Evolutionary conservation across 495 filamentous ascomycete species (phyloP), one percentile per base, ranked within the genome.

Genomic region (Hypoxylon fragiforme): DNA sequence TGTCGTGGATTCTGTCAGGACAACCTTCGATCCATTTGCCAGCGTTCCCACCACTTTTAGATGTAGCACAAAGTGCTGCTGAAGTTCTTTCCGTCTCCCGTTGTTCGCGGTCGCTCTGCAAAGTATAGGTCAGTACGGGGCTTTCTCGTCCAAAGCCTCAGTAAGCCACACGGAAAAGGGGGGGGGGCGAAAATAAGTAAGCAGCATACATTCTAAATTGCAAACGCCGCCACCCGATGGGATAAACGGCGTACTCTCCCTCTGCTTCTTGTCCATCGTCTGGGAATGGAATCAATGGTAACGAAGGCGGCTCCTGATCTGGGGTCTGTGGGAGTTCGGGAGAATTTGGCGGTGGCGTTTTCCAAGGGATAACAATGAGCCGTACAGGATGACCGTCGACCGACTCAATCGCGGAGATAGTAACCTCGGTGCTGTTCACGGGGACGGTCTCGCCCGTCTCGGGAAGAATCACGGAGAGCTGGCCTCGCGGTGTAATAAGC

Each of bases 311-410:
- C 52, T 83, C 80, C 57, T 79, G 77, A 50, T 83, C 80, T 9
- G 77, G 70, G 2, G 69, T 74, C 43, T 81, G 67, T 61, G 74
- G 76, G 11, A 79, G 65, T 44, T 84, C 74, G 50, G 85, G 81
- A 20, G 81, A 80, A 66, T 85, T 91, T 36, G 86, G 85, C 34
- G 86, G 86, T 1, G 91, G 90, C 13, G 91, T 95, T 76, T 96
- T 96, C 90, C 90, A 96, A 1, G 91, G 91, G 31, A 96, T 92
- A 9, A 91, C 92, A 47, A 96, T 96, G 47, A 96, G 84, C 66
- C 91, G 90, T 20, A 96, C 90, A 0, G 88, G 77, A 60, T 94
- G 89, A 32, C 88, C 88, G 64, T 96, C 91, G 1, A 95, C 90
- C 0, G 91, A 95, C 68, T 96, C 88, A 44, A 88, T 92, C 8